Percentiles rank a stretch among this genome's conserved stretches.
Evolutionary conservation across 2,329 filamentous ascomycete species (phyloP).

Genomic region (Scortechinia acanthostroma): DNA sequence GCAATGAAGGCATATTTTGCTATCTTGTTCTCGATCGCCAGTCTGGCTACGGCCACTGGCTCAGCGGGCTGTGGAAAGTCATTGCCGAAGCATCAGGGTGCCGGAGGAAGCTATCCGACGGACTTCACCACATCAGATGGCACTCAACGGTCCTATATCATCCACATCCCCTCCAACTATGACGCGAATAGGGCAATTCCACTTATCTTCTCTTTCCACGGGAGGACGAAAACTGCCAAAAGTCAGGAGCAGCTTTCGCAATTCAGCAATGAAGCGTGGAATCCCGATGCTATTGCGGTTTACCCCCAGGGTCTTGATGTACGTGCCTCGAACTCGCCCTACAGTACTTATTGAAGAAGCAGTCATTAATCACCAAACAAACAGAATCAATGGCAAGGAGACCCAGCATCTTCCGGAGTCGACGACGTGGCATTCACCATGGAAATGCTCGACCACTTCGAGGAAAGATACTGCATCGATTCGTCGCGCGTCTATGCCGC

Average conservation of each 20-base stretch:
- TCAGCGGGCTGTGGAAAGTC: not conserved
- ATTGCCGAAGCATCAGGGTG: not conserved
- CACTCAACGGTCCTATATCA: not conserved
- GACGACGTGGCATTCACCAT: not conserved
- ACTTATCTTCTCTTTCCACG: not conserved
- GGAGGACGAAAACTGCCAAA: not conserved
- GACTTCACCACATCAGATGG: not conserved
- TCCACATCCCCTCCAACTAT: not conserved
- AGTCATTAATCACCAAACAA: constrained; percentile 1
- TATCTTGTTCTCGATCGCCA: not conserved
- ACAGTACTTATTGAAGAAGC: too few relatives aligned
- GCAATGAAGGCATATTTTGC: too few relatives aligned
- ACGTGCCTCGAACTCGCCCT: too few relatives aligned
- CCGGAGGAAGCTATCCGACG: not conserved
- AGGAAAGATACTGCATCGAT: constrained; percentile 27
- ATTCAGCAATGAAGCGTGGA: not conserved
- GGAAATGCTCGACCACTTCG: constrained; percentile 7
- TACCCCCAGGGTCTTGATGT: not conserved
- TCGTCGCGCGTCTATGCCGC: constrained; percentile 28
- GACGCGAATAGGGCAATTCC: not conserved
- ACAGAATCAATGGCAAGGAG: not conserved
- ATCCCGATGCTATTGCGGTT: not conserved
- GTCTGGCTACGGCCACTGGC: not conserved
- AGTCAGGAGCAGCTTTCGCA: not conserved
- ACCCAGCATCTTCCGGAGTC: not conserved